These are phyloP conservation scores for Papilionanthe hybrid DNA, from an alignment of 116 monocot genomes.

Conservation along the genomic window DNA sequence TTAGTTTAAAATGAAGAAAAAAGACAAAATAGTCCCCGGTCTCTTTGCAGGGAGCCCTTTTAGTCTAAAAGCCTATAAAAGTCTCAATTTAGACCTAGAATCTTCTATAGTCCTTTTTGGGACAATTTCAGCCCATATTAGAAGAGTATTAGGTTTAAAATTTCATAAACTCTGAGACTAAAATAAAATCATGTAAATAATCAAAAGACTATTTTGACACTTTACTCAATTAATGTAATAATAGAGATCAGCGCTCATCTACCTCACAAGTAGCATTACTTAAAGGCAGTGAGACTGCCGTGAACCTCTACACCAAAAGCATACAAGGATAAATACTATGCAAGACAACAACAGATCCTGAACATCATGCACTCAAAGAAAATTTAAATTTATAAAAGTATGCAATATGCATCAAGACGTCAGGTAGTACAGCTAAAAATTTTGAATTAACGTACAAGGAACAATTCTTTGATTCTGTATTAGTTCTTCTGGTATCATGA, in stretches of 20 bases:
- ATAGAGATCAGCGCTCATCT: neutral
- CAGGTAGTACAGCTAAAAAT: neutral
- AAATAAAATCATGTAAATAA: too few relatives aligned
- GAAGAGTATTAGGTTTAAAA: too few relatives aligned
- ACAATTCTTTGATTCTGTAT: constrained; percentile 21
- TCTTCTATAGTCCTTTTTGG: too few relatives aligned
- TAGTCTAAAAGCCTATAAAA: too few relatives aligned
- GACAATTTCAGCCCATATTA: too few relatives aligned
- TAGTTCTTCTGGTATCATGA: constrained; percentile 20
- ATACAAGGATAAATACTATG: neutral
- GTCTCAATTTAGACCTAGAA: too few relatives aligned
- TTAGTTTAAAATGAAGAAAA: neutral
- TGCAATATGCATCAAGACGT: neutral
- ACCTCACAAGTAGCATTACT: neutral
- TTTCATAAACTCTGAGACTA: too few relatives aligned
- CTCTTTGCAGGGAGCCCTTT: too few relatives aligned
- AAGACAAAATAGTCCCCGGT: too few relatives aligned
- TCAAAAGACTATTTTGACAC: too few relatives aligned
- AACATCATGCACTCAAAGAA: neutral
- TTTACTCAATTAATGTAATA: neutral
- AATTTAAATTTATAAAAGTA: neutral
- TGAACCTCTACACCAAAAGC: neutral
- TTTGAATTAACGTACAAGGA: constrained; percentile 32
- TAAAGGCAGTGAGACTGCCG: neutral
- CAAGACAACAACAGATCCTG: neutral